phyloP scores from a whole-genome alignment of 2,329 filamentous ascomycete genomes.

The Talaromyces marneffei region DNA sequence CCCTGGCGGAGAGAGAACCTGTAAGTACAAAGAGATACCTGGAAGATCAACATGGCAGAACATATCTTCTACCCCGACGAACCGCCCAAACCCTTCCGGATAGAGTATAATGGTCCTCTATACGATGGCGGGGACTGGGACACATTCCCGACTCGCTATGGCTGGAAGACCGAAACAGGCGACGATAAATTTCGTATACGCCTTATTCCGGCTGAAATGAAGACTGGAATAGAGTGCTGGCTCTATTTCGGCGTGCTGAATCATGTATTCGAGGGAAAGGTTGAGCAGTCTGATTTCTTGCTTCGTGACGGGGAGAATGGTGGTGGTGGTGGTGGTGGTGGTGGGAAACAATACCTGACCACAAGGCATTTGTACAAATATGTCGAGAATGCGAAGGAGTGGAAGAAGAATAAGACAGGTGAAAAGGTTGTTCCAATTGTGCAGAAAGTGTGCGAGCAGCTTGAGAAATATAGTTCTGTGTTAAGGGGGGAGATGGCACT shows the following conservation, averaged over 20 bases:
- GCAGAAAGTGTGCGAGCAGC: not conserved
- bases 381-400: slow-evolving; percentile 11
- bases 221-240: slow-evolving; percentile 11
- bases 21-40: too few species aligned
- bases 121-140: slow-evolving; percentile 7
- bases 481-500: not conserved
- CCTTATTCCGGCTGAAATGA: not conserved
- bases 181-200: not conserved
- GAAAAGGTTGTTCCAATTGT: slow-evolving; percentile 12
- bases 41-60: slow-evolving; percentile 1
- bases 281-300: slow-evolving; percentile 14
- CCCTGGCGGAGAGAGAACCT: too few species aligned
- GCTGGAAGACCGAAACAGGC: not conserved
- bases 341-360: not conserved
- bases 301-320: too few species aligned
- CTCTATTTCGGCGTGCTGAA: slow-evolving; percentile 15
- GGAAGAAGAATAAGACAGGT: slow-evolving; percentile 14
- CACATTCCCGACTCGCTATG: not conserved
- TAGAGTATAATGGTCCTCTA: not conserved
- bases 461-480: not conserved
- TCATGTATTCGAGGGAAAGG: slow-evolving; percentile 11
- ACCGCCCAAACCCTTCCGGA: not conserved
- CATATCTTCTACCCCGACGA: slow-evolving; percentile 1
- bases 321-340: too few species aligned
- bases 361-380: slow-evolving; percentile 13